Conservation (phyloP, 2,329 filamentous ascomycete species). For the Colletotrichum simmondsii region DNA sequence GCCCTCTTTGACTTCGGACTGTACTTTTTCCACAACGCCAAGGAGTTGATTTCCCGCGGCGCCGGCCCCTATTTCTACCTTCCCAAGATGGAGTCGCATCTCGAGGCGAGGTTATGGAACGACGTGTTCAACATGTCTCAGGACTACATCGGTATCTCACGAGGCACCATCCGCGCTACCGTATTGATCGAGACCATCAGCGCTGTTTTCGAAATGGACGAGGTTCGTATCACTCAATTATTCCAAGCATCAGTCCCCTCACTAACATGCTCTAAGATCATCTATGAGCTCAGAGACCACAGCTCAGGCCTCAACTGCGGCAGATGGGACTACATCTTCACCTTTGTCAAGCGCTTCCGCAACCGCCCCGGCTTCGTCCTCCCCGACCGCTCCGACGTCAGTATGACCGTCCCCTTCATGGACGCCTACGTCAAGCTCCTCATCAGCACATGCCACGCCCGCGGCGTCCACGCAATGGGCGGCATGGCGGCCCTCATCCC, state of each 20-base stretch:
- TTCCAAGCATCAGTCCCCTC: rapidly evolving
- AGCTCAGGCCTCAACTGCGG: constrained; percentile 91
- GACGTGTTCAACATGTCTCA: constrained; percentile 91
- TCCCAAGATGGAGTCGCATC: constrained; percentile 91
- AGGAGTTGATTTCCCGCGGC: constrained; percentile 81
- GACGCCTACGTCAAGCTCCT: constrained; percentile 86
- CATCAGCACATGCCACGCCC: constrained; percentile 91
- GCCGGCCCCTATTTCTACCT: constrained; percentile 90
- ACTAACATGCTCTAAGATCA: constrained; percentile 64
- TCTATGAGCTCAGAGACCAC: constrained; percentile 92
- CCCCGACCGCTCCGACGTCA: constrained; percentile 85
- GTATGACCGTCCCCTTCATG: constrained; percentile 96
- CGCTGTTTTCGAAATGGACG: constrained; percentile 94
- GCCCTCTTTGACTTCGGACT: constrained; percentile 90
- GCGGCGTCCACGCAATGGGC: constrained; percentile 91
- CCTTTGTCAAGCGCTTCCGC: constrained; percentile 94
- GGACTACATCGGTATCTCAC: constrained; percentile 83
- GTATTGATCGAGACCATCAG: constrained; percentile 93
- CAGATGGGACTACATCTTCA: constrained; percentile 96
- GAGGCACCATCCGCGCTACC: constrained; percentile 87
- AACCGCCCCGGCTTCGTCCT: constrained; percentile 87
- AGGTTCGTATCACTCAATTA: constrained; percentile 46
- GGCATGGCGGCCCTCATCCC: constrained; percentile 95
- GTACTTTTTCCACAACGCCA: constrained; percentile 94
- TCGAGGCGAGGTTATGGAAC: constrained; percentile 92